Percentiles rank a stretch among this genome's conserved stretches.
Conservation (phyloP, 2,329 filamentous ascomycete species). For the Trichoderma breve region DNA sequence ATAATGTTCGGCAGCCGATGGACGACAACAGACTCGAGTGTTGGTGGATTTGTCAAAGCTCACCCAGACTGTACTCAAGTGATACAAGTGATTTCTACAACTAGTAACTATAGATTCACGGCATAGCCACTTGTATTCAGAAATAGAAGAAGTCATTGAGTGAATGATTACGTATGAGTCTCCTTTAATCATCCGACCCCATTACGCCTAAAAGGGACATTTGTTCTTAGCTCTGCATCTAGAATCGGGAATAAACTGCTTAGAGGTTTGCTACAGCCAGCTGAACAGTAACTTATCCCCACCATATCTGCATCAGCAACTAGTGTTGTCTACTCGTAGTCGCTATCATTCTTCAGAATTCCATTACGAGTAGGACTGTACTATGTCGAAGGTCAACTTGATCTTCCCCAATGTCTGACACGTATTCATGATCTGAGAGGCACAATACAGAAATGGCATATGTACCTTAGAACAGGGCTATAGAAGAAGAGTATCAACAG, state of each 20-base stretch:
- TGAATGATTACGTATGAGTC: background rate
- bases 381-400: background rate
- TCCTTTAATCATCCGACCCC: background rate
- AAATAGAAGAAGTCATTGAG: background rate
- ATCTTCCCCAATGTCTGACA: background rate
- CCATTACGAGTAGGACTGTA: background rate
- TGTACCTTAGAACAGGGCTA: background rate
- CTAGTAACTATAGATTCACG: background rate
- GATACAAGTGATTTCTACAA: background rate
- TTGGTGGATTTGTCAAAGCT: background rate
- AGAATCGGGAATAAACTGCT: background rate
- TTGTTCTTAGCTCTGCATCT: background rate
- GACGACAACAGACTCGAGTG: background rate
- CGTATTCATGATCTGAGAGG: background rate
- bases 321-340: background rate
- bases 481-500: background rate
- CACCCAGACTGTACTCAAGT: background rate
- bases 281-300: background rate
- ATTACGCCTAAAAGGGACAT: background rate
- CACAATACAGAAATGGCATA: background rate
- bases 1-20: background rate
- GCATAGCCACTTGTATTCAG: background rate
- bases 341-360: background rate
- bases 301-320: background rate
- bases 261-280: background rate